Percentiles rank a stretch among this genome's conserved stretches.
Conservation (phyloP, 768 basidiomycete genomes). For the Gymnopilus junonius region DNA sequence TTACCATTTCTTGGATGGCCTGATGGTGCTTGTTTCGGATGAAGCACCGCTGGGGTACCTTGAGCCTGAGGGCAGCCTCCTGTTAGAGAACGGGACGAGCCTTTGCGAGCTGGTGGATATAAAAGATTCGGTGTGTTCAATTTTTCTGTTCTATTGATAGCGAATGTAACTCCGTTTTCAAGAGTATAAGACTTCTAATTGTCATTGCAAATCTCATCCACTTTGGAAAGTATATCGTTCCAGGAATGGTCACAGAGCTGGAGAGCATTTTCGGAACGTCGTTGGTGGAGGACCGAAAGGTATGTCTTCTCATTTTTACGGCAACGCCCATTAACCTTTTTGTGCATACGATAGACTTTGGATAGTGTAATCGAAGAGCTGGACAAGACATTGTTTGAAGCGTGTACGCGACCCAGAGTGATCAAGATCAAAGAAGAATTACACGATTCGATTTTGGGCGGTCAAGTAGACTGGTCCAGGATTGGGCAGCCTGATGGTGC, state of each 20-base stretch:
- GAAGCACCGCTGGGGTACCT: conserved; percentile 52
- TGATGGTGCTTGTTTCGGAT: conserved; percentile 78
- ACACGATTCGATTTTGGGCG: conserved; percentile 76
- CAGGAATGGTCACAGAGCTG: conserved; percentile 78
- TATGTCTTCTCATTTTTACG: conserved; percentile 29
- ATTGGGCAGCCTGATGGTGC: conserved; percentile 88
- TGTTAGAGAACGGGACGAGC: conserved; percentile 36
- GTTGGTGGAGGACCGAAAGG: conserved; percentile 72
- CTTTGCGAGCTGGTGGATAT: conserved; percentile 63
- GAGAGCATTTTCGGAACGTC: conserved; percentile 74
- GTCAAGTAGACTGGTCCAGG: conserved; percentile 88
- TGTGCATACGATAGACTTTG: conserved; percentile 58
- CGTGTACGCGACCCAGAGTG: conserved; percentile 81
- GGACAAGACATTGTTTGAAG: conserved; percentile 87
- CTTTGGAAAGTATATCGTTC: conserved; percentile 69
- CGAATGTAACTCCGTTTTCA: neutral
- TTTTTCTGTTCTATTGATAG: neutral
- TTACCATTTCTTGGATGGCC: conserved; percentile 85
- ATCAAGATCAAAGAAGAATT: conserved; percentile 64
- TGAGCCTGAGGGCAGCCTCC: conserved; percentile 11
- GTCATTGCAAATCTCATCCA: conserved; percentile 89
- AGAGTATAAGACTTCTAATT: conserved; percentile 87
- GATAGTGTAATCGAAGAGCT: conserved; percentile 78
- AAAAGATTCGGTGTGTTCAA: conserved; percentile 55
- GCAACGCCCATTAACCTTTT: neutral